Evolutionary conservation across 306 rosid genomes (phyloP).

Genomic region (Mimosa bimucronata): DNA sequence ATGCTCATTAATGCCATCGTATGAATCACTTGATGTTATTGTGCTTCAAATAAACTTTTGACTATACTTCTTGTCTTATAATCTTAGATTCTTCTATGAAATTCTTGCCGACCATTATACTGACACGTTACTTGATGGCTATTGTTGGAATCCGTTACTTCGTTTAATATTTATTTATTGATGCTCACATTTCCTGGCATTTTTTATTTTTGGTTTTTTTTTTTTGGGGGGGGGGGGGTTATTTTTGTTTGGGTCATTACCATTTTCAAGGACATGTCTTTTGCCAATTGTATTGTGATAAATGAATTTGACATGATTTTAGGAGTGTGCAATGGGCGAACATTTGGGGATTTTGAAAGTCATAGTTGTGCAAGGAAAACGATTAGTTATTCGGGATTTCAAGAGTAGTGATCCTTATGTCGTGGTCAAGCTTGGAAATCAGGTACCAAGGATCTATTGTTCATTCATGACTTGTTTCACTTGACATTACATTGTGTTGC

Average conservation of each 20-base stretch:
- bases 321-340: conserved; percentile 60
- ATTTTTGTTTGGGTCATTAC: neutral
- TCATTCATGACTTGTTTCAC: conserved; percentile 19
- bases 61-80: neutral
- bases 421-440: conserved; percentile 84
- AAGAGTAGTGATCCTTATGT: conserved; percentile 98
- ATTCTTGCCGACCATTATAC: neutral
- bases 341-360: conserved; percentile 73
- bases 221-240: too few relatives aligned
- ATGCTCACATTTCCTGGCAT: neutral
- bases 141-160: neutral
- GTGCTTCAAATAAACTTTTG: neutral
- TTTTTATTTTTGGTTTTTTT: too few relatives aligned
- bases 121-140: neutral
- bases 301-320: conserved; percentile 3
- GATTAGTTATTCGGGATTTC: conserved; percentile 92
- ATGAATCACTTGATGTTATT: too few relatives aligned
- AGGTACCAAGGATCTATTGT: conserved; percentile 49
- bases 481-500: conserved; percentile 27
- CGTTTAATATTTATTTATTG: neutral
- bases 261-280: neutral
- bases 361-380: conserved; percentile 75
- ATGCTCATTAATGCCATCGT: too few relatives aligned
- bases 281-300: conserved; percentile 19
- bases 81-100: neutral